Evolutionary conservation across 805 yeast species (phyloP).

Genomic region (Schwanniomyces yamadae): DNA sequence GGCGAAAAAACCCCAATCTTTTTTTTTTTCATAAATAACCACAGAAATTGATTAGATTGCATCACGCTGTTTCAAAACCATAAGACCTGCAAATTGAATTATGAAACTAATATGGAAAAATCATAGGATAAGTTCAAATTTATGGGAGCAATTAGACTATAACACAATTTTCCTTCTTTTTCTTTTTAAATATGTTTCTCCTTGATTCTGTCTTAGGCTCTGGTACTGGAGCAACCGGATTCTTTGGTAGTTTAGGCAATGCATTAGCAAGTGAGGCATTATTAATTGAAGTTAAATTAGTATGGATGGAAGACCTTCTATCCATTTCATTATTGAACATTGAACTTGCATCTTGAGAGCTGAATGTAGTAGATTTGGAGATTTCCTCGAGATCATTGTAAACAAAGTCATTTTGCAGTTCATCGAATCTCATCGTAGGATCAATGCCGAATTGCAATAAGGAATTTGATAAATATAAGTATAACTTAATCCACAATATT

Average conservation of each 20-base stretch:
- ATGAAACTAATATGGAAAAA: too few relatives aligned
- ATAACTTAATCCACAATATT: conserved; percentile 68
- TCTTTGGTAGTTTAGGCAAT: too few relatives aligned
- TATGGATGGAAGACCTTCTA: not conserved
- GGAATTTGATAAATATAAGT: conserved; percentile 66
- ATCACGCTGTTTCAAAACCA: too few relatives aligned
- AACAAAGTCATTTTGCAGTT: conserved; percentile 4
- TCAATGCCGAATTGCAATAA: conserved; percentile 61
- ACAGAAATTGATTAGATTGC: too few relatives aligned
- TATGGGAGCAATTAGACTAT: too few relatives aligned
- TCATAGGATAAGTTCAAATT: too few relatives aligned
- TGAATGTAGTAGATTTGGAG: not conserved
- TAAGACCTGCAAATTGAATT: too few relatives aligned
- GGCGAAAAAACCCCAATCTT: too few relatives aligned
- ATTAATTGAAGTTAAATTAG: conserved; percentile 3
- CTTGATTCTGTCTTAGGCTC: too few relatives aligned
- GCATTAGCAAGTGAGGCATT: too few relatives aligned
- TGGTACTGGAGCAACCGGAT: too few relatives aligned
- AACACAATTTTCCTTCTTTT: conserved; percentile 30
- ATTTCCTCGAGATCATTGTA: not conserved
- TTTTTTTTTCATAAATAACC: too few relatives aligned
- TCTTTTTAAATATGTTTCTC: conserved; percentile 10
- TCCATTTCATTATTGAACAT: not conserved
- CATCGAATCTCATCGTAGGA: conserved; percentile 33
- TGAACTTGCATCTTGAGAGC: conserved; percentile 1